A percentile compares a stretch with the other conserved stretches of the same genome.
These are phyloP conservation scores for Helotiales sp. DNA, from an alignment of 2,329 filamentous ascomycete species.

Conservation along the genomic window DNA sequence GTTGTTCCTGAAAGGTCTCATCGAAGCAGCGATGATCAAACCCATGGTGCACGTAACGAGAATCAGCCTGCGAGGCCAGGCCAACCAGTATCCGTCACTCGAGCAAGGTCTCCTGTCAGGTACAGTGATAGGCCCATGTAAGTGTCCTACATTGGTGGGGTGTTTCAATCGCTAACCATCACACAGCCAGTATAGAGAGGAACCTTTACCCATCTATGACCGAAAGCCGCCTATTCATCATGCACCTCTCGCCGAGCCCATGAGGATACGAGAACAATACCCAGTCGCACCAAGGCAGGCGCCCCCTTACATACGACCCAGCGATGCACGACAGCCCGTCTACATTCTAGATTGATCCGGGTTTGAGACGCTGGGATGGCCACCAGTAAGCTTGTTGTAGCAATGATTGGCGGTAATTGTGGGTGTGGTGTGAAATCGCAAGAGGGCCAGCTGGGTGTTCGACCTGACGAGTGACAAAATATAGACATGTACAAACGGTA, in stretches of 20 bases:
- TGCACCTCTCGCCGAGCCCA: neutral
- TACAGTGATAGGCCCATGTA: slow-evolving; percentile 30
- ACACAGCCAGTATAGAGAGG: slow-evolving; percentile 17
- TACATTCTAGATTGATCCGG: slow-evolving; percentile 19
- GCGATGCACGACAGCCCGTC: slow-evolving; percentile 21
- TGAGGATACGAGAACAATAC: neutral
- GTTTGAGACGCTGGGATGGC: neutral
- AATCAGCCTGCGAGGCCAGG: slow-evolving; percentile 24
- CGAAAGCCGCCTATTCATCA: neutral
- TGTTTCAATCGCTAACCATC: slow-evolving; percentile 19
- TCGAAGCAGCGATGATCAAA: slow-evolving; percentile 17
- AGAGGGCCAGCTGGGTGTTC: neutral
- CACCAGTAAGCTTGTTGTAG: neutral
- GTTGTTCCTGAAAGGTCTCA: slow-evolving; percentile 23
- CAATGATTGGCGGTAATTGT: neutral
- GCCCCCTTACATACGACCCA: slow-evolving; percentile 12
- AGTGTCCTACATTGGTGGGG: slow-evolving; percentile 17
- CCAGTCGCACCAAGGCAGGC: slow-evolving; percentile 3
- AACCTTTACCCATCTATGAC: slow-evolving; percentile 9
- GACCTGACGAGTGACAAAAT: neutral
- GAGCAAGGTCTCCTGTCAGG: slow-evolving; percentile 29
- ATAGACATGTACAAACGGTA: neutral
- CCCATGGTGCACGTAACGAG: slow-evolving; percentile 18
- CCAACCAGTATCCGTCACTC: slow-evolving; percentile 12
- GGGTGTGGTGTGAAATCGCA: too few species aligned